Base-by-base conservation (phyloP, 768 basidiomycete genomes). In the Imleria badia region DNA sequence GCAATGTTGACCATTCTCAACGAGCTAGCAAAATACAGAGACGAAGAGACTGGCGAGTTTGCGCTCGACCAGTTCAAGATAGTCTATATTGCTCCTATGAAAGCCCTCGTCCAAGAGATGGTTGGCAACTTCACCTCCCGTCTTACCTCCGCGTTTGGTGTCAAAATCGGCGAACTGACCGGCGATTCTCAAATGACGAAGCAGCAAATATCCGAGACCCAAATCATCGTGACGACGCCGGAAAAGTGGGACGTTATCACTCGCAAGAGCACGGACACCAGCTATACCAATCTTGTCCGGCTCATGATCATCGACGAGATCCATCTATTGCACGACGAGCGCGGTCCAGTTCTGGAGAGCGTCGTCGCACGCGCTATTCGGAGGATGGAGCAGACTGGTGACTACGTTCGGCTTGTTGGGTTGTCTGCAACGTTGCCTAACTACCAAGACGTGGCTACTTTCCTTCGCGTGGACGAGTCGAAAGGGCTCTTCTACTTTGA, bases 171-270 rank as follows among this genome's bases (percentile, higher is more conserved):
- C 29, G 97, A 99, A 71, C 80, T 99, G 51, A 99, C 97, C 1
- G 97, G 97, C 23, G 97, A 99, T 70, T 83, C 92, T 26, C 95
- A 98, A 78, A 91, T 98, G 83, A 99, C 95, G 50, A 99, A 98
- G 70, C 87, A 91, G 57, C 96, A 98, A 71, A 98, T 98, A 50
- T 75, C 94, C 10, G 94, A 95, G 66, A 97, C 96, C 0, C 95
- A 98, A 67, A 92, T 99, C 66, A 98, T 98, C 71, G 94, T 98
- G 58, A 97, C 95, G 0, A 98, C 97, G 0, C 97, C 96, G 0
- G 97, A 99, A 75, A 98, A 99, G 71, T 99, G 94, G 93, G 96
- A 99, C 62, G 97, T 99, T 66, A 96, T 99, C 69, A 98, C 96
- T 6, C 88, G 97, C 63, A 99, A 99, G 77, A 91, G 86, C 61